Evolutionary conservation across 306 rosid genomes (phyloP).

Genomic region (Castanea sativa): DNA sequence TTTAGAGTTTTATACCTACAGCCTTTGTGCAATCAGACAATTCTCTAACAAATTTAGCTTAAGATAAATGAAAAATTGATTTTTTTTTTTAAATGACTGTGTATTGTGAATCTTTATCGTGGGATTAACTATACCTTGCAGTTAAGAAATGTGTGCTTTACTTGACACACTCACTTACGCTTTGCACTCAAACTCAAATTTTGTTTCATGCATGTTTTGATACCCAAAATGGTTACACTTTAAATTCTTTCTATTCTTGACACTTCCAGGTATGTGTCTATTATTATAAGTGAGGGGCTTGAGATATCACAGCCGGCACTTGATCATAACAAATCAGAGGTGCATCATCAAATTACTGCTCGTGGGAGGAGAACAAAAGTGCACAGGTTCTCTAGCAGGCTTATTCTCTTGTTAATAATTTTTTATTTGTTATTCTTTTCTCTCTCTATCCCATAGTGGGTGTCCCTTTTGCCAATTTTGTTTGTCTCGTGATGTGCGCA

Average conservation of each 20-base stretch:
- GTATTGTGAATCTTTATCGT: no score
- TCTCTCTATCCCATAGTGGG: not conserved
- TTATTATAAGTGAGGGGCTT: slow-evolving; percentile 63
- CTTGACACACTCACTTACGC: no score
- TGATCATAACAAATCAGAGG: slow-evolving; percentile 62
- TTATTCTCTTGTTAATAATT: not conserved
- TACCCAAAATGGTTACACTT: not conserved
- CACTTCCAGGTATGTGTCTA: slow-evolving; percentile 59
- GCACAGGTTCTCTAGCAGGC: slow-evolving; percentile 62
- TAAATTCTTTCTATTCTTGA: slow-evolving; percentile 8
- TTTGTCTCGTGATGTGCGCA: not conserved
- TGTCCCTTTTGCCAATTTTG: not conserved
- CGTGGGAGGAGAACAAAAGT: slow-evolving; percentile 65
- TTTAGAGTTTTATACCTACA: no score
- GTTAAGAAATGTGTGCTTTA: no score
- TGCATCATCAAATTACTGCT: slow-evolving; percentile 88
- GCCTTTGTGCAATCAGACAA: no score
- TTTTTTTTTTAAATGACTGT: no score
- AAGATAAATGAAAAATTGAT: no score
- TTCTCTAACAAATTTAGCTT: no score
- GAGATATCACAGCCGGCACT: slow-evolving; percentile 96
- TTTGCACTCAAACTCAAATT: not conserved
- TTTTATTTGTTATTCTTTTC: not conserved
- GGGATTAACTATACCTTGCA: no score
- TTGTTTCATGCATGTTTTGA: not conserved